Evolutionary conservation across 129 eudicot genomes (phyloP).

Genomic region (Arctium lappa): DNA sequence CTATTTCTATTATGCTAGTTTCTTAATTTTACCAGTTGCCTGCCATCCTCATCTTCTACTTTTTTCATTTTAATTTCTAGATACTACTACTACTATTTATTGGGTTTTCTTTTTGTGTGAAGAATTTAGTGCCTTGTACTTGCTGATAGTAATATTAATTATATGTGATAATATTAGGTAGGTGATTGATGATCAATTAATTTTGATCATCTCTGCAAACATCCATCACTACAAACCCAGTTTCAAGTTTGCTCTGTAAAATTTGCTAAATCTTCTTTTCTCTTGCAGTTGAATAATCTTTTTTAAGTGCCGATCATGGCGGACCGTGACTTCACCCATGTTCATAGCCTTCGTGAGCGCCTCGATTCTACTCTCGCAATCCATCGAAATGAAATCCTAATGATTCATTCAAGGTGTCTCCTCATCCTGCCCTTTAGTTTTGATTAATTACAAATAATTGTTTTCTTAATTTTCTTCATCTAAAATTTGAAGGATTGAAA

Average conservation of each 20-base stretch:
- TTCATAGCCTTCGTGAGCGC: slow-evolving; percentile 90
- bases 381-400: slow-evolving; percentile 75
- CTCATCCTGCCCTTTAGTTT: not conserved
- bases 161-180: too few species aligned
- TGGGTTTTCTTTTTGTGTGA: too few species aligned
- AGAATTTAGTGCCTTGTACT: not conserved
- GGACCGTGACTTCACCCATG: slow-evolving; percentile 72
- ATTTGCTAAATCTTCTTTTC: not conserved
- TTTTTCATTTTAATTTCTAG: too few species aligned
- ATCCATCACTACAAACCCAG: not conserved
- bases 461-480: not conserved
- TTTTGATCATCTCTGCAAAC: not conserved
- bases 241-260: not conserved
- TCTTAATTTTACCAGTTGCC: too few species aligned
- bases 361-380: slow-evolving; percentile 72
- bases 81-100: too few species aligned
- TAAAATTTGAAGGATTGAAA: slow-evolving; percentile 49
- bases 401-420: slow-evolving; percentile 61
- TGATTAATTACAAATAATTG: too few species aligned
- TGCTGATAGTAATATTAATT: not conserved
- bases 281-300: slow-evolving; percentile 25
- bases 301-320: slow-evolving; percentile 40
- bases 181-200: too few species aligned
- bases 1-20: too few species aligned
- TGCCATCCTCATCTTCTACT: not conserved